A percentile compares a stretch with the other conserved stretches of the same genome.
These are phyloP conservation scores for Oryza meridionalis DNA, from an alignment of 176 grass and related monocot genomes.

Conservation along the genomic window DNA sequence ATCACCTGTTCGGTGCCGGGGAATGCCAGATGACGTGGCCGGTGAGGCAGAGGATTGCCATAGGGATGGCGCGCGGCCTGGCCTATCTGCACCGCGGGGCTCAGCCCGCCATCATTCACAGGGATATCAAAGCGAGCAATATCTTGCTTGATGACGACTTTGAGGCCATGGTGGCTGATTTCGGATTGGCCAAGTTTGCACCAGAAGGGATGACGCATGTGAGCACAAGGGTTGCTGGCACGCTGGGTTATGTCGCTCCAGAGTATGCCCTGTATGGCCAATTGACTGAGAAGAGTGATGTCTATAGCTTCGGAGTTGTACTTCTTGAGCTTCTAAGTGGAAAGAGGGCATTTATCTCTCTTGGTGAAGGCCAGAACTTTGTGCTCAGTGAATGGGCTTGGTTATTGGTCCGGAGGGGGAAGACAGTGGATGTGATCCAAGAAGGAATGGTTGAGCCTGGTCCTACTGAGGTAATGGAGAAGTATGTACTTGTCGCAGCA, in stretches of 20 bases:
- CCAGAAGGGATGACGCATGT: constrained; percentile 93
- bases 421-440: constrained; percentile 69
- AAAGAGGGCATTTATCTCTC: constrained; percentile 76
- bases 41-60: constrained; percentile 71
- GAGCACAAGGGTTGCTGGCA: constrained; percentile 89
- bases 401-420: constrained; percentile 68
- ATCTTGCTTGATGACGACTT: constrained; percentile 82
- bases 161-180: constrained; percentile 89
- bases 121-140: constrained; percentile 96
- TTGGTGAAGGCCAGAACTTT: constrained; percentile 76
- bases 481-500: constrained; percentile 71
- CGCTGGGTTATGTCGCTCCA: constrained; percentile 85
- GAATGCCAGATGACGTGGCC: constrained; percentile 65
- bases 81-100: constrained; percentile 69
- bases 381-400: constrained; percentile 90
- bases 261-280: constrained; percentile 92
- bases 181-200: constrained; percentile 89
- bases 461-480: constrained; percentile 73
- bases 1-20: constrained; percentile 65
- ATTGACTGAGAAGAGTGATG: constrained; percentile 95
- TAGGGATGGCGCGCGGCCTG: constrained; percentile 78
- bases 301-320: constrained; percentile 84
- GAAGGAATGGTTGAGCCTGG: constrained; percentile 81
- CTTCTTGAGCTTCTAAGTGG: constrained; percentile 94
- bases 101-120: constrained; percentile 86